Conservation (phyloP, 208 protist species). For the Angomonas deanei region DNA sequence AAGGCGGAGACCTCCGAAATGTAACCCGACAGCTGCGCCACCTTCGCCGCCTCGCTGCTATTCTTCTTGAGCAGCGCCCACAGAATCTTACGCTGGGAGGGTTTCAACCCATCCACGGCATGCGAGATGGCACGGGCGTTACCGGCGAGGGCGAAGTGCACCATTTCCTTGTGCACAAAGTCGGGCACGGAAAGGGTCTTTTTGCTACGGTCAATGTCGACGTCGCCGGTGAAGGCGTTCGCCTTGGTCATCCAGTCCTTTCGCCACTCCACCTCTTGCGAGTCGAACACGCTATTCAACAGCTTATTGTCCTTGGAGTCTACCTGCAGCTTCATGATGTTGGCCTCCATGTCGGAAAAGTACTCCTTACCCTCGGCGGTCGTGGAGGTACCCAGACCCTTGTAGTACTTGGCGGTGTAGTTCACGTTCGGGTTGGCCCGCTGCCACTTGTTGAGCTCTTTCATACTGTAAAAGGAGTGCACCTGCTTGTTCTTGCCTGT, state of each 20-base stretch:
- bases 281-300: slow-evolving; percentile 98
- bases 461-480: slow-evolving; percentile 97
- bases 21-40: slow-evolving; percentile 99
- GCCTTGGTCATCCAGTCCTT: slow-evolving; percentile 98
- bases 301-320: slow-evolving; percentile 85
- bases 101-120: slow-evolving; percentile 99
- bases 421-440: slow-evolving; percentile 45
- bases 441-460: slow-evolving; percentile 97
- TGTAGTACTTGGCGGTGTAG: slow-evolving; percentile 99
- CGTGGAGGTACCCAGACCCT: slow-evolving; percentile 97
- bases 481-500: slow-evolving; percentile 62
- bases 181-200: slow-evolving; percentile 85
- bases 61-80: slow-evolving; percentile 89
- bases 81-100: slow-evolving; percentile 99
- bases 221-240: slow-evolving; percentile 80
- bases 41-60: slow-evolving; percentile 96
- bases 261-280: slow-evolving; percentile 95
- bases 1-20: slow-evolving; percentile 97
- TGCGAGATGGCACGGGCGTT: slow-evolving; percentile 88
- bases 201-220: slow-evolving; percentile 87
- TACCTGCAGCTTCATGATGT: slow-evolving; percentile 92
- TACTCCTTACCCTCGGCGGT: slow-evolving; percentile 99
- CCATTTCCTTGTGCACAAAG: slow-evolving; percentile 99
- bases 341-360: slow-evolving; percentile 95
- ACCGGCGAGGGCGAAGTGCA: slow-evolving; percentile 95